Evolutionary conservation across 768 basidiomycete species (phyloP), one percentile per base, ranked within the genome.

Genomic region (Lactarius psammicola): DNA sequence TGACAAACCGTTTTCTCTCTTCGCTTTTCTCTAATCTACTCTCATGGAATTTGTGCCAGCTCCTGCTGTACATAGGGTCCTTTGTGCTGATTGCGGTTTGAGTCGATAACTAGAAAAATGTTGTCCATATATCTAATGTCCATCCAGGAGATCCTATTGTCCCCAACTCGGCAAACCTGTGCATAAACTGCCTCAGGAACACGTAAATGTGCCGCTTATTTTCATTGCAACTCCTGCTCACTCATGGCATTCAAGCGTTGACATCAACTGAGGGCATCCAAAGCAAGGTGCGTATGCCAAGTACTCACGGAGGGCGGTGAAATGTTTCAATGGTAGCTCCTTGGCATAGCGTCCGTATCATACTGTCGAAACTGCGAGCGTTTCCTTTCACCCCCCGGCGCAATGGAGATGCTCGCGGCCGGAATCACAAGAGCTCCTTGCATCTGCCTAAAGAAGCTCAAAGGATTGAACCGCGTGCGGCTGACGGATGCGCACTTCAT

Each of bases 401-500:
- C 80, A 89, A 67, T 99, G 97, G 97, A 83, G 86, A 4, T 82
- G 87, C 57, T 93, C 90, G 28, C 85, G 85, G 63, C 92, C 91
- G 0, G 97, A 99, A 80, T 96, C 94, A 0, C 80, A 96, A 60
- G 95, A 98, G 74, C 82, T 99, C 30, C 83, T 99, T 36, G 92
- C 96, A 88, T 98, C 64, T 98, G 97, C 76, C 78, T 99, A 65
- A 93, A 92, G 75, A 96, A 95, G 76, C 86, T 98, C 72, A 96
- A 95, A 74, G 95, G 95, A 2, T 81, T 98, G 28, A 89, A 87
- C 72, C 95, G 94, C 80, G 94, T 98, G 31, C 90, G 96, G 57
- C 78, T 99, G 51, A 95, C 97, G n/a, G 96, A 98, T 68, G 97
- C 97, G 2, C 92, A 94, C 69, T 98, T 98, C 76, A 94, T 98